Evolutionary conservation across 768 basidiomycete genomes (phyloP).

Genomic region (Naganishia vaughanmartiniae): DNA sequence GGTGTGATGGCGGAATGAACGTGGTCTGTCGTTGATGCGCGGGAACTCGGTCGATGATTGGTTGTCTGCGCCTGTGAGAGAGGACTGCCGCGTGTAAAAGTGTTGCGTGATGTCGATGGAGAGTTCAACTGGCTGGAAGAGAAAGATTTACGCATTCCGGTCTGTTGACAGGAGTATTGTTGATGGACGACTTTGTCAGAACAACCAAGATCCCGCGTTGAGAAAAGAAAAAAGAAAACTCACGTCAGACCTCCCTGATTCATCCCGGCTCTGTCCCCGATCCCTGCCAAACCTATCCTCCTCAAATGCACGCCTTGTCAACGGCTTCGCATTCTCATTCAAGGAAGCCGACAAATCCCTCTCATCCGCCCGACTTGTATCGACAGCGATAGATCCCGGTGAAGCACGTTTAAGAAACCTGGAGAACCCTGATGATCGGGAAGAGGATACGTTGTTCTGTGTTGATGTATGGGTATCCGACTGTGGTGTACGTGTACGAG

Average conservation of each 20-base stretch:
- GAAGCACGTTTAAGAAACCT: slow-evolving; percentile 16
- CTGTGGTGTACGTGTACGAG: background rate
- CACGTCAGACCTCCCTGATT: background rate
- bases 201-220: too few species aligned
- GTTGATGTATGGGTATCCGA: too few species aligned
- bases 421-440: slow-evolving; percentile 11
- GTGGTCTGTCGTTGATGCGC: background rate
- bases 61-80: background rate
- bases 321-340: background rate
- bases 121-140: background rate
- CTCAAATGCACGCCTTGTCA: background rate
- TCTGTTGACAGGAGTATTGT: background rate
- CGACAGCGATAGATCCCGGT: background rate
- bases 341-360: background rate
- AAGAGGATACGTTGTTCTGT: background rate
- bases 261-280: background rate
- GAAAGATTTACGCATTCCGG: background rate
- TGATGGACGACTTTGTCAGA: too few species aligned
- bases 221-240: background rate
- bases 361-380: background rate
- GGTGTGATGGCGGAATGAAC: background rate
- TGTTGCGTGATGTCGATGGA: background rate
- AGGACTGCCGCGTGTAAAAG: background rate
- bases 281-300: background rate
- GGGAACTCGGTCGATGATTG: background rate